Evolutionary conservation across 148 eudicot genomes (phyloP).

Genomic region (Arctostaphylos glauca): DNA sequence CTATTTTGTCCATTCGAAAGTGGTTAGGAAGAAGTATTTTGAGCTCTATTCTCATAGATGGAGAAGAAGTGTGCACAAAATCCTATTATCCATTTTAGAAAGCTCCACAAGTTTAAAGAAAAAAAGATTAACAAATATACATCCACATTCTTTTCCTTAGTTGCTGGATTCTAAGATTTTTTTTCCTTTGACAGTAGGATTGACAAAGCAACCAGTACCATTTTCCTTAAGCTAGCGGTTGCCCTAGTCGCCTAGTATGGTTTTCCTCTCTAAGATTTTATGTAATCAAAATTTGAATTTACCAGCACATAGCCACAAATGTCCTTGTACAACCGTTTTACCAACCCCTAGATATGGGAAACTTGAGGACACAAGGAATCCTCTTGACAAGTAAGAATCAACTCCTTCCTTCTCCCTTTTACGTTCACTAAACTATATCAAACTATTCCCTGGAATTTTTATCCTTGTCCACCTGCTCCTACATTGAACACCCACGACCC

Average conservation of each 20-base stretch:
- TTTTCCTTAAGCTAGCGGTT: background rate
- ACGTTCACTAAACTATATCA: background rate
- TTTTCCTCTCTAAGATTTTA: background rate
- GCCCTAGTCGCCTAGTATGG: background rate
- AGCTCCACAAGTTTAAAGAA: background rate
- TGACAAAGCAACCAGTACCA: too few relatives aligned
- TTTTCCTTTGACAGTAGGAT: too few relatives aligned
- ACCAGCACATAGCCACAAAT: constrained; percentile 2
- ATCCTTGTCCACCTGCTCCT: background rate
- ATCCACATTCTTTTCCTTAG: background rate
- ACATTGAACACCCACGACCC: background rate
- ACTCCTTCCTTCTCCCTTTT: constrained; percentile 3
- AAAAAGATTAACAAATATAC: background rate
- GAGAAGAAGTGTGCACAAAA: background rate
- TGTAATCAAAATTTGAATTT: background rate
- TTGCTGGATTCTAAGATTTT: background rate
- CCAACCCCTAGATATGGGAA: background rate
- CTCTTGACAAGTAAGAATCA: background rate
- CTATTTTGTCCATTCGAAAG: background rate
- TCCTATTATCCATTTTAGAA: background rate
- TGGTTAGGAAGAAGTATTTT: background rate
- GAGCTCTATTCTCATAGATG: background rate
- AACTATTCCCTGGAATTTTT: background rate
- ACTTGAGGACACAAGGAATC: background rate
- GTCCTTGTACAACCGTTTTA: background rate